Evolutionary conservation across 495 filamentous ascomycete species (phyloP).

Genomic region (Podospora fimiseda): DNA sequence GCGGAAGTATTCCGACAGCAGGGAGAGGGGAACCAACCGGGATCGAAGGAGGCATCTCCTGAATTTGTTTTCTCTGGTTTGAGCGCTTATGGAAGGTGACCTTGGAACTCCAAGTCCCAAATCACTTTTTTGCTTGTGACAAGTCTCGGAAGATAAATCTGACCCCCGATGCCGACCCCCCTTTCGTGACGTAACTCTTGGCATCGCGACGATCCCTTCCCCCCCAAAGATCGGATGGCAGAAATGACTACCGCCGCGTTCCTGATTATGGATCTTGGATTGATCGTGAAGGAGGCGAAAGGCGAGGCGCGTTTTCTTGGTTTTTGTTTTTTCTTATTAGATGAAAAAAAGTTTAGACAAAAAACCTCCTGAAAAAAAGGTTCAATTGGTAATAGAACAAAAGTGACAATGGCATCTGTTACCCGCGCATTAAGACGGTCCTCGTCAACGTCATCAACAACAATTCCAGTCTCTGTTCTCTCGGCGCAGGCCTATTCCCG

Average conservation of each 20-base stretch:
- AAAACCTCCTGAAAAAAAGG: no score
- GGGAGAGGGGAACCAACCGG: no score
- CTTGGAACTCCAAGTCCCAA: no score
- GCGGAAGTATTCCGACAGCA: no score
- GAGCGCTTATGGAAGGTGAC: no score
- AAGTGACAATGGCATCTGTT: constrained; percentile 2
- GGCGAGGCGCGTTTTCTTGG: no score
- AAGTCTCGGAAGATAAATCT: not conserved
- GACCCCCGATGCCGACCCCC: not conserved
- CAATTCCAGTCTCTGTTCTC: not conserved
- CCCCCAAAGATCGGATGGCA: not conserved
- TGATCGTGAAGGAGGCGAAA: no score
- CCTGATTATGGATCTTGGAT: not conserved
- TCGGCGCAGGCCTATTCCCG: not conserved
- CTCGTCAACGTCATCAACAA: not conserved
- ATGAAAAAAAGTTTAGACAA: no score
- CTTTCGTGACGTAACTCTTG: not conserved
- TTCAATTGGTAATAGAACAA: not conserved
- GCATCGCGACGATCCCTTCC: not conserved
- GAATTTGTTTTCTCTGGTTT: no score
- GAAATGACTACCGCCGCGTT: not conserved
- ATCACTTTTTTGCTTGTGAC: no score
- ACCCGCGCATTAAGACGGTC: not conserved
- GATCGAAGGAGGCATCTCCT: no score
- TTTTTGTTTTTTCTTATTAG: not conserved